Evolutionary conservation across 1,284 basidiomycete species (phyloP).

Genomic region (Pseudozyma pruni): DNA sequence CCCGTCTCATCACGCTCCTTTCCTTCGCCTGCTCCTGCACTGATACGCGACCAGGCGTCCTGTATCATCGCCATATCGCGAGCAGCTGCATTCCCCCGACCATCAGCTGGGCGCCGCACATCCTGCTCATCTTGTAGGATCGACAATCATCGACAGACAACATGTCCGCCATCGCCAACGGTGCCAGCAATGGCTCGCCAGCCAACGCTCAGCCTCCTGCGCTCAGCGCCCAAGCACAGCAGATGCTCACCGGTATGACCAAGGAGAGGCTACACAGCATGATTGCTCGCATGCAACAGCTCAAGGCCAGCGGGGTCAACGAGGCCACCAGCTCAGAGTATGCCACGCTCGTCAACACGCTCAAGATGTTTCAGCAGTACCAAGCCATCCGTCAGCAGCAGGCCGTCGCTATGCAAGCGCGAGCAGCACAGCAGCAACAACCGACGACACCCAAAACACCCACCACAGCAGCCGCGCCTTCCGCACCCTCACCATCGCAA

Average conservation of each 20-base stretch:
- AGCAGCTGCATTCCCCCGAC: background rate
- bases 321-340: conserved; percentile 68
- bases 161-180: conserved; percentile 52
- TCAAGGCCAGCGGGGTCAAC: conserved; percentile 67
- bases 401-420: conserved; percentile 46
- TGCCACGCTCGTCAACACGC: conserved; percentile 63
- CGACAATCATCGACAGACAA: conserved; percentile 5
- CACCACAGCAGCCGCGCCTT: conserved; percentile 16
- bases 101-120: no score
- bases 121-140: no score
- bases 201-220: conserved; percentile 29
- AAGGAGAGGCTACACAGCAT: conserved; percentile 62
- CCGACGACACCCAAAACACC: conserved; percentile 5
- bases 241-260: conserved; percentile 64
- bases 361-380: conserved; percentile 65
- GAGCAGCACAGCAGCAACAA: conserved; percentile 21
- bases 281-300: conserved; percentile 67
- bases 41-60: no score
- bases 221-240: conserved; percentile 53
- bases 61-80: background rate
- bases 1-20: conserved; percentile 2
- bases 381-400: conserved; percentile 63
- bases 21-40: background rate
- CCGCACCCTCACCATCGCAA: conserved; percentile 32
- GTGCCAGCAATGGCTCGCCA: conserved; percentile 32